phyloP scores from a whole-genome alignment of 306 rosid genomes.

The Sechiopsis laciniata region DNA sequence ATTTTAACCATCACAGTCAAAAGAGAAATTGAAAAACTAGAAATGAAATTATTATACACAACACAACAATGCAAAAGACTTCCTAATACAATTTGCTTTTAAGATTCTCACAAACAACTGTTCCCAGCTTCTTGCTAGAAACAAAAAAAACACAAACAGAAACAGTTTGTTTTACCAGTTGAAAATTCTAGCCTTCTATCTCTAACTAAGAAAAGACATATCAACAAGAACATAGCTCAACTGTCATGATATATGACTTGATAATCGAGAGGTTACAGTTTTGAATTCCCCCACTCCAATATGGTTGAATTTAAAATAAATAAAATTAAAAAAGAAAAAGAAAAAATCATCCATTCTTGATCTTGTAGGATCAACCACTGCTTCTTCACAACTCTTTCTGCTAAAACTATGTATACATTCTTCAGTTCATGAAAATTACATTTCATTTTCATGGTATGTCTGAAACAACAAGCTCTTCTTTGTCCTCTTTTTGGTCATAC shows the following conservation, averaged over 20 bases:
- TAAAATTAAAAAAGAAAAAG: neutral
- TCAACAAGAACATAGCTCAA: too few species aligned
- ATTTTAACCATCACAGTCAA: too few species aligned
- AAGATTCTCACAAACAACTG: neutral
- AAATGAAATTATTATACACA: neutral
- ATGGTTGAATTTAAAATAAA: too few species aligned
- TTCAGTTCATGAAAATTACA: neutral
- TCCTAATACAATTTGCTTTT: neutral
- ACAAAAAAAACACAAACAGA: neutral
- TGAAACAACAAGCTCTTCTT: conserved; percentile 21
- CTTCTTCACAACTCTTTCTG: conserved; percentile 8
- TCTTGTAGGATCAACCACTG: conserved; percentile 16
- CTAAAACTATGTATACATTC: neutral
- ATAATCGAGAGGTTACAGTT: too few species aligned
- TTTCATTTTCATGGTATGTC: conserved; percentile 40
- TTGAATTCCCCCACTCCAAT: too few species aligned
- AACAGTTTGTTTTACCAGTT: conserved; percentile 13
- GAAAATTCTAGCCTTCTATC: conserved; percentile 11
- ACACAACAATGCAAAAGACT: neutral
- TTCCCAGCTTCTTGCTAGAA: conserved; percentile 1
- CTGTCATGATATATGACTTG: too few species aligned
- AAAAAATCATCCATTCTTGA: neutral
- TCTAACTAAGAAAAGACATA: neutral
- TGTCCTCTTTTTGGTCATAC: conserved; percentile 29
- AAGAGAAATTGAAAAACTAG: too few species aligned